These are phyloP conservation scores for Phaffia rhodozyma DNA, from an alignment of 1,284 basidiomycete genomes.

Conservation along the genomic window DNA sequence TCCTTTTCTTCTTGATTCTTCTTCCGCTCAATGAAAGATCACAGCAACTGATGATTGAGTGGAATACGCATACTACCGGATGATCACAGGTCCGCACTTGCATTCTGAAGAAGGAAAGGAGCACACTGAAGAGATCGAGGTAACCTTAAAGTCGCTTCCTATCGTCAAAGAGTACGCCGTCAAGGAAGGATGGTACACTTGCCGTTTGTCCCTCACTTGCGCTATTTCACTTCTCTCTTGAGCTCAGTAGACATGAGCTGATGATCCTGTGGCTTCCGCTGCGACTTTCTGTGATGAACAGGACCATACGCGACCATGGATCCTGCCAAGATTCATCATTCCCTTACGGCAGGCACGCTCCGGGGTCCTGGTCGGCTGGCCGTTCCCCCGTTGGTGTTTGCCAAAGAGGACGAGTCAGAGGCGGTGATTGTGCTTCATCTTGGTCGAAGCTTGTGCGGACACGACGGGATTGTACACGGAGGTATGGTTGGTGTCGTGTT, in stretches of 20 bases:
- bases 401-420: conserved; percentile 61
- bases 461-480: conserved; percentile 89
- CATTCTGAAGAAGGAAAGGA: conserved; percentile 51
- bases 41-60: too few species aligned
- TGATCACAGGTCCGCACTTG: conserved; percentile 41
- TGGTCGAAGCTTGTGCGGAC: conserved; percentile 70
- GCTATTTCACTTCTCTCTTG: conserved; percentile 26
- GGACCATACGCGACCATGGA: conserved; percentile 57
- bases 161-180: conserved; percentile 44
- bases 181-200: conserved; percentile 35
- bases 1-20: too few species aligned
- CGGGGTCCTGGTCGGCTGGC: conserved; percentile 71
- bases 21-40: too few species aligned
- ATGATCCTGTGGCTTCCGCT: not conserved
- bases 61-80: too few species aligned
- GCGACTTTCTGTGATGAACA: conserved; percentile 30
- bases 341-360: conserved; percentile 70
- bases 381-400: conserved; percentile 59
- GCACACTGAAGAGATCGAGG: conserved; percentile 53
- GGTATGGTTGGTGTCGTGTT: conserved; percentile 80
- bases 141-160: conserved; percentile 52
- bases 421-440: conserved; percentile 62
- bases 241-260: conserved; percentile 22
- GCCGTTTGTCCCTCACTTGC: conserved; percentile 25
- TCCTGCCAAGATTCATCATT: conserved; percentile 61